Base-by-base conservation (phyloP, 2,329 filamentous ascomycete genomes). In the Exophiala alcalophila region DNA sequence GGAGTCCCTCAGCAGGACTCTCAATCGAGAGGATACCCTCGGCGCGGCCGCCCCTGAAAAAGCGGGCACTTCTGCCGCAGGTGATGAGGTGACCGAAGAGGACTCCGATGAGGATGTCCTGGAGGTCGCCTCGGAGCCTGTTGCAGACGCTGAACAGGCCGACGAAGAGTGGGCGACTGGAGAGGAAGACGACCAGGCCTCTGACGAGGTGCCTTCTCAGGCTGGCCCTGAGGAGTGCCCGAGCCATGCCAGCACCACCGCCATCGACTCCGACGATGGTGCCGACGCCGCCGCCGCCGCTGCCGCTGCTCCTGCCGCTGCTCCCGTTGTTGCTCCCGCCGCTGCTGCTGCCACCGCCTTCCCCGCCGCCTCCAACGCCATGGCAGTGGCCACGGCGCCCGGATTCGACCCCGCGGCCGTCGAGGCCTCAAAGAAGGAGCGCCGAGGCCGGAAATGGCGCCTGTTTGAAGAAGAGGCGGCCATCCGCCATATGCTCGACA, bases 401-500 rank as follows among this genome's bases (percentile, higher is more conserved):
- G n/a, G n/a, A n/a, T n/a, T n/a, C n/a, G n/a, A n/a, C n/a, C n/a
- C 14, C 8, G 10, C 37, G 19, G 33, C 52, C 28, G 34, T 52
- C 27, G 25, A 21, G 11, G 45, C 37, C 14, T 52, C 47, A 16
- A 33, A 21, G 16, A 16, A 28, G 5, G 9, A 42, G 14, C 39
- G 26, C 7, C 19, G 25, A 8, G 32, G 36, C 21, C 42, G 42
- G 27, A 32, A 34, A 21, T 55, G 48, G 44, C 40, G 38, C 2
- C 24, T 49, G 28, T 51, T 39, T 25, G 53, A 55, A 24, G 43
- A 53, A 36, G 50, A 52, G 28, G 35, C 49, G n/a, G 44, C 44
- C 28, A 53, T 53, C 35, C 24, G 34, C n/a, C 50, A 52, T 24
- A 54, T 55, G 53, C 34, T 50, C 12, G 33, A 40, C 12, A 47